Conservation (phyloP, 176 grass and related monocot genomes). For the Zea luxurians region DNA sequence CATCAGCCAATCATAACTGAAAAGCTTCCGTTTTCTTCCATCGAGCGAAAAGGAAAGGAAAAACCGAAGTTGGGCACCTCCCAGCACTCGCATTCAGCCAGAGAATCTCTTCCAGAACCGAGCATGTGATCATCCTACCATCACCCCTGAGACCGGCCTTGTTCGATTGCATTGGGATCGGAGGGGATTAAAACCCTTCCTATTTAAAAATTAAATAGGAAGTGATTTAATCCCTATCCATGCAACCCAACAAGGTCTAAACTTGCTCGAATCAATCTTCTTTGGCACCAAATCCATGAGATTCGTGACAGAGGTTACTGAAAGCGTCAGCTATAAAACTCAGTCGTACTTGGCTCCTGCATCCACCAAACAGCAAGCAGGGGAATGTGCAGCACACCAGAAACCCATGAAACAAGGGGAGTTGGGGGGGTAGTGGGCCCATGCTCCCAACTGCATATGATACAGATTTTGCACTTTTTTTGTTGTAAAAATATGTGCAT, state of each 20-base stretch:
- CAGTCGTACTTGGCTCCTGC: constrained; percentile 32
- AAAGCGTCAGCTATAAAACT: constrained; percentile 36
- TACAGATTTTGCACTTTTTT: neutral
- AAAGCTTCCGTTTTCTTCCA: neutral
- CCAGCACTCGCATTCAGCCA: neutral
- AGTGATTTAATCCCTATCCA: too few relatives aligned
- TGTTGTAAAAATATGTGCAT: neutral
- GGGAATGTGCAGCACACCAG: constrained; percentile 48
- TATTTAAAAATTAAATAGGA: too few relatives aligned
- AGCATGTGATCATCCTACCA: constrained; percentile 29
- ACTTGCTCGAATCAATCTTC: constrained; percentile 40
- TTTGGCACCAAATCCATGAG: constrained; percentile 35
- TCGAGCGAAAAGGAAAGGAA: neutral
- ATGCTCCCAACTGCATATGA: constrained; percentile 21
- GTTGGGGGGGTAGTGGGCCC: constrained; percentile 35
- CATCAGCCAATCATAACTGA: constrained; percentile 31
- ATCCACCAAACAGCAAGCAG: constrained; percentile 33
- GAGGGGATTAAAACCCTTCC: too few relatives aligned
- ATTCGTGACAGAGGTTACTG: constrained; percentile 38
- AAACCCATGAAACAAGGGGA: constrained; percentile 39
- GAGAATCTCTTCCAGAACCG: constrained; percentile 44
- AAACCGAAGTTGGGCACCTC: constrained; percentile 32
- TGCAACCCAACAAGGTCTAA: neutral
- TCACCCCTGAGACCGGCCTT: too few relatives aligned
- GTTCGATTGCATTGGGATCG: too few relatives aligned